phyloP scores from a whole-genome alignment of 2,329 filamentous ascomycete genomes.

The Elsinoe arachidis region DNA sequence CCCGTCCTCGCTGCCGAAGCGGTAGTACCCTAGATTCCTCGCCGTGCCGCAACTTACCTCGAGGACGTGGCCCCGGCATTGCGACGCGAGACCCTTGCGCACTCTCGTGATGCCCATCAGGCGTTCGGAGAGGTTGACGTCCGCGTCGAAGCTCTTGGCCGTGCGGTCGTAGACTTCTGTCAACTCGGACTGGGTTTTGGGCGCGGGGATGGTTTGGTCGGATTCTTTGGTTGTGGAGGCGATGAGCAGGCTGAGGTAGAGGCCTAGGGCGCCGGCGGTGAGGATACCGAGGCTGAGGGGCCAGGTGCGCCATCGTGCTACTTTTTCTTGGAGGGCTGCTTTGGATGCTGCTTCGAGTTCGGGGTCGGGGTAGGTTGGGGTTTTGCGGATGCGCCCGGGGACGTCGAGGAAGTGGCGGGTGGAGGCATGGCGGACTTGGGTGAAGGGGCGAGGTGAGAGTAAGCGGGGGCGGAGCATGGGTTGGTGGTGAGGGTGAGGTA shows the following conservation, averaged over 20 bases:
- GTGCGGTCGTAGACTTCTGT: conserved; percentile 38
- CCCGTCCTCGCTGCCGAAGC: conserved; percentile 19
- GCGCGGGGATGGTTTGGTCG: conserved; percentile 20
- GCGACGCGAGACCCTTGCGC: conserved; percentile 32
- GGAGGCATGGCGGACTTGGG: neutral
- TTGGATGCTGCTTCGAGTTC: neutral
- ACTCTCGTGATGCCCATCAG: conserved; percentile 33
- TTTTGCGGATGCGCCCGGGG: neutral
- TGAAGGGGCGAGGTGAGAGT: neutral
- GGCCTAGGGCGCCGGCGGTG: conserved; percentile 32
- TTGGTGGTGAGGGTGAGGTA: neutral
- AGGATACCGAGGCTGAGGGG: conserved; percentile 17
- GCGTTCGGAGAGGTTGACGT: conserved; percentile 37
- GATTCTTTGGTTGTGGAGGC: conserved; percentile 22
- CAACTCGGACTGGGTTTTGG: conserved; percentile 30
- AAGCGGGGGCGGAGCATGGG: neutral
- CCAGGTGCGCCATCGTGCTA: neutral
- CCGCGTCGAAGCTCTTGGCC: conserved; percentile 39
- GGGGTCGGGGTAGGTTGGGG: neutral
- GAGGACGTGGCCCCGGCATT: conserved; percentile 39
- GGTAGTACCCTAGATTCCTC: conserved; percentile 40
- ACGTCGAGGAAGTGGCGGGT: neutral
- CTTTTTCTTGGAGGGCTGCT: conserved; percentile 10
- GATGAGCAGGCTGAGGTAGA: conserved; percentile 33
- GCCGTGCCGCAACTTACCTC: conserved; percentile 44